A percentile compares a stretch with the other conserved stretches of the same genome.
phyloP scores from a whole-genome alignment of 345 rosid genomes.

The Erucastrum elatum region DNA sequence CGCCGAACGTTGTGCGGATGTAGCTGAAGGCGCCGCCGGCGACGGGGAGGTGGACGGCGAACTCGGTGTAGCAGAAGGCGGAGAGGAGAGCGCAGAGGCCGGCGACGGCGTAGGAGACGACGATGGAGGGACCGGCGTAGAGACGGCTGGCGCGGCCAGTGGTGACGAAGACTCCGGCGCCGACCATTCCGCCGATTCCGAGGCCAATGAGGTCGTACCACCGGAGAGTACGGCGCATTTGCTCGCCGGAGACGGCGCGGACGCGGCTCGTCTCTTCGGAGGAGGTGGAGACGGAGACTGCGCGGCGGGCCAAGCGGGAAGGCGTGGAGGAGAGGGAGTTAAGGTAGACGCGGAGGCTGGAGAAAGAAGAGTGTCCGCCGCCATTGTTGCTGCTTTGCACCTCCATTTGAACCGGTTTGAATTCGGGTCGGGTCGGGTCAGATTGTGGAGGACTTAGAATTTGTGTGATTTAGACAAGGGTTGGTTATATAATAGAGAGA shows the following conservation, averaged over 20 bases:
- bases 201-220: slow-evolving; percentile 86
- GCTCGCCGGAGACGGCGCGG: slow-evolving; percentile 58
- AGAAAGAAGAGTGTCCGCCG: slow-evolving; percentile 57
- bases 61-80: slow-evolving; percentile 95
- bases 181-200: slow-evolving; percentile 97
- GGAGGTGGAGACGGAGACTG: slow-evolving; percentile 64
- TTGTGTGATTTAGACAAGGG: slow-evolving; percentile 23
- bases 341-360: slow-evolving; percentile 55
- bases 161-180: slow-evolving; percentile 90
- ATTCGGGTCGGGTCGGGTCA: slow-evolving; percentile 3
- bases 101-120: slow-evolving; percentile 92
- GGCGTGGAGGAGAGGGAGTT: slow-evolving; percentile 68
- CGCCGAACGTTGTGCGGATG: slow-evolving; percentile 89
- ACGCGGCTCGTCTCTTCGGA: slow-evolving; percentile 68
- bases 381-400: slow-evolving; percentile 30
- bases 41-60: slow-evolving; percentile 95
- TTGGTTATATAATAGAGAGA: slow-evolving; percentile 29
- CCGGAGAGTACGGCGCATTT: slow-evolving; percentile 70
- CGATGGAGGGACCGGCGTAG: slow-evolving; percentile 75
- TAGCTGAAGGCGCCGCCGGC: slow-evolving; percentile 98
- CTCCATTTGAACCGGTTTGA: slow-evolving; percentile 32
- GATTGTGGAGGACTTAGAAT: slow-evolving; percentile 9
- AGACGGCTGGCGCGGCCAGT: slow-evolving; percentile 65
- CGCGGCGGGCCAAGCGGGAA: slow-evolving; percentile 67
- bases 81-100: slow-evolving; percentile 94